phyloP scores from a whole-genome alignment of 148 eudicot species.

The Selenicereus undatus region DNA sequence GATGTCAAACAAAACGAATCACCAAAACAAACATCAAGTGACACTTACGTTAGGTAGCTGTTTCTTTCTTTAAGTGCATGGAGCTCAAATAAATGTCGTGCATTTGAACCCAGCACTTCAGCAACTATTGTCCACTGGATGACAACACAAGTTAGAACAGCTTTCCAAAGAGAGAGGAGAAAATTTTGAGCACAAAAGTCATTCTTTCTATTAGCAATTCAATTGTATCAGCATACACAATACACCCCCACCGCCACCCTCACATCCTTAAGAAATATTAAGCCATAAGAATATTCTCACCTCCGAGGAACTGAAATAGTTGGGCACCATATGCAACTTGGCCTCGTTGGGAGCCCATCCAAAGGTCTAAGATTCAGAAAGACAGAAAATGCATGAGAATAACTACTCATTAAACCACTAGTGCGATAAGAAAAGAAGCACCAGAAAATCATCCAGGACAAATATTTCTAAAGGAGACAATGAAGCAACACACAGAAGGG shows the following conservation, averaged over 20 bases:
- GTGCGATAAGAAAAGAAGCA: background rate
- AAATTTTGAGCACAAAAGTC: background rate
- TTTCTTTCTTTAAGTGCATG: slow-evolving; percentile 80
- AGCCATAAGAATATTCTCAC: slow-evolving; percentile 37
- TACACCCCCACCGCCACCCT: no score
- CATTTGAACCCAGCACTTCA: slow-evolving; percentile 77
- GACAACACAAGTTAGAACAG: slow-evolving; percentile 18
- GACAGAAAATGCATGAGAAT: background rate
- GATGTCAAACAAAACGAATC: background rate
- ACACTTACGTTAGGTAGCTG: slow-evolving; percentile 56
- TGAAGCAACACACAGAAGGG: background rate
- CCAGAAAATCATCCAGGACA: background rate
- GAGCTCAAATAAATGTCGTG: slow-evolving; percentile 93
- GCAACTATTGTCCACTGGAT: slow-evolving; percentile 69
- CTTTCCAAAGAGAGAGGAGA: background rate
- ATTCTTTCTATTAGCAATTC: background rate
- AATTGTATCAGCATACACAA: background rate
- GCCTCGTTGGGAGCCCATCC: slow-evolving; percentile 92
- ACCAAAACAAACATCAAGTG: slow-evolving; percentile 14
- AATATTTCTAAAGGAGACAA: background rate
- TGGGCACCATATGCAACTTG: slow-evolving; percentile 81
- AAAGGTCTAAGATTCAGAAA: slow-evolving; percentile 46
- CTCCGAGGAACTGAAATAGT: slow-evolving; percentile 78
- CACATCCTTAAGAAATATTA: background rate
- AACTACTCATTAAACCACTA: background rate